Percentiles rank a stretch among this genome's conserved stretches.
Evolutionary conservation across 2,329 filamentous ascomycete species (phyloP).

Genomic region (Cryphonectria nitschkei): DNA sequence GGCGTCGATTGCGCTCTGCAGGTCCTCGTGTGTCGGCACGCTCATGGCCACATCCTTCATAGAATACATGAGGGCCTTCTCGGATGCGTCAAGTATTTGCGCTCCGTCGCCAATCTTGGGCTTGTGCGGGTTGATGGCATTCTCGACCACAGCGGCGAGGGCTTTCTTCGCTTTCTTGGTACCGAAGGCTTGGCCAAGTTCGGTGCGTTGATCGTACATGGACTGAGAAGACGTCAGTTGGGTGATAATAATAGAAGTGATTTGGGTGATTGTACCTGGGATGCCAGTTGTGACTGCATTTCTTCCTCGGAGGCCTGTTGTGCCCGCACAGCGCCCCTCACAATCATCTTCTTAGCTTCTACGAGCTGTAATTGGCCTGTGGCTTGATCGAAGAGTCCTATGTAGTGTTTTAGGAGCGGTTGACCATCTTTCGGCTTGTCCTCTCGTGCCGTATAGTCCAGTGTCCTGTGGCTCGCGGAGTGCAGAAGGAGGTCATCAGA

Average conservation of each 20-base stretch:
- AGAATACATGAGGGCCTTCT: conserved; percentile 63
- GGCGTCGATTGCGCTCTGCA: conserved; percentile 66
- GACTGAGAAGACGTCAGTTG: conserved; percentile 46
- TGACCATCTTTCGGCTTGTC: conserved; percentile 47
- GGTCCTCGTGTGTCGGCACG: conserved; percentile 69
- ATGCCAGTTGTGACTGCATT: conserved; percentile 41
- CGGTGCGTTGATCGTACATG: conserved; percentile 64
- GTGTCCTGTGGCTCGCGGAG: conserved; percentile 57
- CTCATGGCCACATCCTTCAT: conserved; percentile 64
- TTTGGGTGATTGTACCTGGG: conserved; percentile 40
- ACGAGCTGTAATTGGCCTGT: conserved; percentile 64
- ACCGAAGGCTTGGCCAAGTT: conserved; percentile 78
- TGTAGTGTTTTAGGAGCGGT: conserved; percentile 61
- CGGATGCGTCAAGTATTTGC: conserved; percentile 58
- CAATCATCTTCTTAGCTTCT: conserved; percentile 66
- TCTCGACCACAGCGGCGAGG: conserved; percentile 68
- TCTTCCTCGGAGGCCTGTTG: conserved; percentile 56
- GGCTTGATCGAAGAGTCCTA: conserved; percentile 66
- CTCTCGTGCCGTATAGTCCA: conserved; percentile 65
- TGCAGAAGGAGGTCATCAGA: conserved; percentile 60
- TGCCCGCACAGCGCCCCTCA: conserved; percentile 60
- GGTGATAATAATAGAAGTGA: background rate
- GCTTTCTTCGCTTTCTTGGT: conserved; percentile 86
- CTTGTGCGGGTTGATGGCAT: conserved; percentile 63
- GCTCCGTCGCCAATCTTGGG: conserved; percentile 40